Evolutionary conservation across 2,329 filamentous ascomycete species (phyloP), one percentile per base, ranked within the genome.

Genomic region (Bipolaris zeicola): DNA sequence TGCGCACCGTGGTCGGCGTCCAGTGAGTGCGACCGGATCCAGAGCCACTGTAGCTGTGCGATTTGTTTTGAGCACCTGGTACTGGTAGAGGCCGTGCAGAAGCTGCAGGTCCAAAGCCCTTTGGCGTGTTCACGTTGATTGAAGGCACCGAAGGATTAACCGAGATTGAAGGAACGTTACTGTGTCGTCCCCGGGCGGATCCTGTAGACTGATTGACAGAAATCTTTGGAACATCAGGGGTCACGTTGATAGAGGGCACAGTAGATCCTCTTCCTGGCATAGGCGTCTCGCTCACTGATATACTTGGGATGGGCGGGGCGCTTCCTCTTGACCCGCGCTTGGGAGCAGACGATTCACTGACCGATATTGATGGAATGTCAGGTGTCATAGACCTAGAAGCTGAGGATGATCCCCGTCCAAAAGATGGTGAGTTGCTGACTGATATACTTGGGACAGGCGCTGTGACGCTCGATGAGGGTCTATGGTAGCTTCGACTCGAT

Each of bases 31-130:
- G 73, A 38, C 78, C 75, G 24, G 65, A 73, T 28, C 68, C 71
- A 28, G 71, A 70, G 37, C 68, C 67, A 46, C 69, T 75, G 67
- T 70, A 55, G 67, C 64, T 57, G 34, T 61, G 57, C 11, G 64
- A 58, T 39, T 56, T 62, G 80, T 61, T 52, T 81, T 69, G 85
- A 80, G 65, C 78, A 69, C 77, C 51, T 68, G 74, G 58, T 68
- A 76, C 49, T 75, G 68, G 87, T 73, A 64, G 80, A 71, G 67
- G 85, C 68, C 72, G 83, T 74, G 64, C 78, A 54, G 57, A 82
- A 71, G 57, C 47, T 22, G 59, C 43, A 4, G 68, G 58, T 10
- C 64, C 67, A 18, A 62, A 62, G 72, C 57, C 50, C 31, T 60
- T 38, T 1, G 68, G 52, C 11, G 61, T 63, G 16, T 63, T 63